phyloP scores from a whole-genome alignment of 192 early-diverging fungal genomes.

The Coemansia sp. region DNA sequence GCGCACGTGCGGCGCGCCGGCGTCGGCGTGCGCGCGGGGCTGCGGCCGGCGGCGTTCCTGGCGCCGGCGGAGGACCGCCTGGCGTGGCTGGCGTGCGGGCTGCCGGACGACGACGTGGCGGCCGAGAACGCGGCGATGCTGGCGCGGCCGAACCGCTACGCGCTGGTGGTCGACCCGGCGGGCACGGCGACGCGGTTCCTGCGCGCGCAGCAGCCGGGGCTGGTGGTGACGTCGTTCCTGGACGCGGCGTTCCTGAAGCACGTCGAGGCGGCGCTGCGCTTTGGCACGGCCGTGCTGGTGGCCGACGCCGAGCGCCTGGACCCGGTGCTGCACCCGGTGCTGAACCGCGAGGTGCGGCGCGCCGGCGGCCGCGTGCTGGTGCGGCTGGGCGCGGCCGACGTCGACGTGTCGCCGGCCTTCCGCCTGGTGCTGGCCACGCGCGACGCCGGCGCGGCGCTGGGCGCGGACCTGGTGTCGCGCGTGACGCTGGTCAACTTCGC shows the following conservation, averaged over 20 bases:
- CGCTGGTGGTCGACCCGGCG: conserved; percentile 96
- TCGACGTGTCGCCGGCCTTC: conserved; percentile 98
- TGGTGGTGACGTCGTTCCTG: conserved; percentile 95
- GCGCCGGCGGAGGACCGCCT: conserved; percentile 89
- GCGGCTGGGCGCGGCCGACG: conserved; percentile 93
- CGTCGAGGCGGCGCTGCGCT: conserved; percentile 94
- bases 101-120: conserved; percentile 84
- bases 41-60: conserved; percentile 87
- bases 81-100: conserved; percentile 79
- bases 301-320: conserved; percentile 97
- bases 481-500: conserved; percentile 99
- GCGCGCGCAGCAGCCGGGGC: conserved; percentile 37
- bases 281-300: conserved; percentile 96
- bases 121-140: conserved; percentile 99
- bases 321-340: conserved; percentile 95
- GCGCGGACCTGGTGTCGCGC: conserved; percentile 95
- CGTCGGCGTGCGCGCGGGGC: conserved; percentile 61
- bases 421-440: conserved; percentile 91
- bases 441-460: conserved; percentile 89
- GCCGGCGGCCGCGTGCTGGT: conserved; percentile 96
- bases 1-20: conserved; percentile 53
- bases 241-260: conserved; percentile 97
- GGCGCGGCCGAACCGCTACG: conserved; percentile 90
- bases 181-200: conserved; percentile 91
- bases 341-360: conserved; percentile 94